Base-by-base conservation (phyloP, 495 filamentous ascomycete genomes). In the Penicillium turbatum region DNA sequence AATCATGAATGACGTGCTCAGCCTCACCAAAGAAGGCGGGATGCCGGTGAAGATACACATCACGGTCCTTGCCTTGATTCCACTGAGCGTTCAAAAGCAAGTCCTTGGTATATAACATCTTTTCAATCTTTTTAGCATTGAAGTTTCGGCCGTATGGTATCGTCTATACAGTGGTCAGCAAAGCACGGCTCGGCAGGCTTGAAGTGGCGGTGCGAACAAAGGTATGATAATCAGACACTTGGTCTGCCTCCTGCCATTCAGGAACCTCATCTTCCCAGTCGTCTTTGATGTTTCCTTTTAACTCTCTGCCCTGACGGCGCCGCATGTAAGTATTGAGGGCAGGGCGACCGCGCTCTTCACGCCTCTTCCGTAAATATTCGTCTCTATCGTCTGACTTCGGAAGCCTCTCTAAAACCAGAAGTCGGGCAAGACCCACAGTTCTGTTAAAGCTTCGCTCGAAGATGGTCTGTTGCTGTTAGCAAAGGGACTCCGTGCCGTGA, bases 81-180 rank as follows among this genome's bases (percentile, higher is more conserved):
- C 88, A 93, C 61, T 93, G 86, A 0, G 88, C 87, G 56, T 93
- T 93, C 9, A 93, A 78, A n/a, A 92, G 74, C 11, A 91, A 64
- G 61, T 93, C 89, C 54, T 86, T 85, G 3, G 85, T 87, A 66
- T 88, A 91, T 30, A 90, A 78, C 0, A 90, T 71, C 57, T 86
- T 88, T 63, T 91, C 87, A 47, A 91, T 89, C 61, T 81, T 87
- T 47, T 79, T 80, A 7, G 87, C 85, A 48, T 86, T 73, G 61
- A 84, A 89, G 50, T 75, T 84, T 4, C 65, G 62, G 8, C 89
- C 89, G 48, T 93, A 93, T 0, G 89, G 89, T 43, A 92, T 79
- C 29, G 80, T 85, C 72, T 75, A 17, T 16, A 1, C 5, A 32
- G 11, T 5, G 29, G 41, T 60, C 30, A 62, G 47, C n/a, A 30